Percentiles rank a stretch among this genome's conserved stretches.
phyloP scores from a whole-genome alignment of 2,329 filamentous ascomycete genomes.

The Volutella citrinella region DNA sequence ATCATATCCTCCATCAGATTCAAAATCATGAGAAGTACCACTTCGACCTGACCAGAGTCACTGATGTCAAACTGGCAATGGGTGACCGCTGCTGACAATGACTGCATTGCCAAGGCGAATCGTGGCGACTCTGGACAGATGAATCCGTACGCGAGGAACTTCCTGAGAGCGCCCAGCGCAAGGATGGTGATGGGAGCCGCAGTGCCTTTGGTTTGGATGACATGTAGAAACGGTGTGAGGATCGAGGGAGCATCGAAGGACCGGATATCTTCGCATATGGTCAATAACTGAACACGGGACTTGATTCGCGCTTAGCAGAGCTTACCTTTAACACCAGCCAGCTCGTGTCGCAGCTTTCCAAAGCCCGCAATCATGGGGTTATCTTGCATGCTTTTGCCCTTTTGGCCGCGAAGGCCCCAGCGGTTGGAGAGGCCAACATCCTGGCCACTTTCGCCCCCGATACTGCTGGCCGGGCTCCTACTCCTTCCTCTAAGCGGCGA shows the following conservation, averaged over 20 bases:
- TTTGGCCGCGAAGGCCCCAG: conserved; percentile 93
- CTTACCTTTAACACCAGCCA: conserved; percentile 78
- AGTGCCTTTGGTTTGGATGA: conserved; percentile 93
- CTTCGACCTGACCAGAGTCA: conserved; percentile 91
- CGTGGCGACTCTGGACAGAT: conserved; percentile 81
- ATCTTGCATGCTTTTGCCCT: conserved; percentile 95
- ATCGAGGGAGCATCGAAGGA: conserved; percentile 86
- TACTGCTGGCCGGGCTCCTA: conserved; percentile 35
- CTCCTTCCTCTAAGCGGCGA: conserved; percentile 38
- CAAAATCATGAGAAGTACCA: conserved; percentile 89
- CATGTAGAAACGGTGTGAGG: conserved; percentile 90
- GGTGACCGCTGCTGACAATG: conserved; percentile 89
- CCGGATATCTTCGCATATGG: conserved; percentile 70
- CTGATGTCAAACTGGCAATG: conserved; percentile 97
- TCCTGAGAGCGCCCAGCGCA: conserved; percentile 87
- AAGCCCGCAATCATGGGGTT: conserved; percentile 96
- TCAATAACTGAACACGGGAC: no score
- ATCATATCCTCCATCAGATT: conserved; percentile 99
- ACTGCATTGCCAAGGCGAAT: conserved; percentile 88
- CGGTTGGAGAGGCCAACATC: conserved; percentile 69
- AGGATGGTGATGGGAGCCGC: conserved; percentile 95
- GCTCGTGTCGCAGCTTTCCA: conserved; percentile 80
- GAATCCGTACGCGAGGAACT: conserved; percentile 94
- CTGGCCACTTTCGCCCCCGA: conserved; percentile 40
- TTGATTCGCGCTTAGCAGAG: no score